Conservation (phyloP, 148 eudicot genomes). For the Talinum fruticosum region DNA sequence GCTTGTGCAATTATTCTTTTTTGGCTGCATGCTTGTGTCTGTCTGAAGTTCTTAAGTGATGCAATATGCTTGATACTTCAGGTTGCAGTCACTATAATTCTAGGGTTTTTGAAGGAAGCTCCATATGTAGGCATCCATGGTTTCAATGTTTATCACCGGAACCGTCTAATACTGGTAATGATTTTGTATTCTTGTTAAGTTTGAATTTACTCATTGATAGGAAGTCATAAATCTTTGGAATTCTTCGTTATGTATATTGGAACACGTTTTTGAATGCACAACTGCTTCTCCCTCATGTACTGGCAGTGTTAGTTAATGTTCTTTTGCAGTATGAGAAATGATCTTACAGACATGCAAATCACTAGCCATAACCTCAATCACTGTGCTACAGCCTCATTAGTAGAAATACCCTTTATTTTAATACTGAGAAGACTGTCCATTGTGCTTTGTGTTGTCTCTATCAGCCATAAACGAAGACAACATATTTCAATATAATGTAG, state of each 20-base stretch:
- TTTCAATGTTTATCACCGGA: constrained; percentile 83
- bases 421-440: not conserved
- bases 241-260: too few species aligned
- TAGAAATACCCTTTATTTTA: not conserved
- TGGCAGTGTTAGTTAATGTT: too few species aligned
- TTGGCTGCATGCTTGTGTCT: not conserved
- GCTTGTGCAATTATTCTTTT: not conserved
- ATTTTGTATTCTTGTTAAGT: not conserved
- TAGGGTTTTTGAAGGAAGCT: constrained; percentile 86
- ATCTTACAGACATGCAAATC: too few species aligned
- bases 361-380: not conserved
- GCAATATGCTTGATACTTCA: constrained; percentile 25
- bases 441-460: not conserved
- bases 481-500: too few species aligned
- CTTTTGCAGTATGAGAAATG: too few species aligned
- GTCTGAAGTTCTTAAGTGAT: not conserved
- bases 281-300: too few species aligned
- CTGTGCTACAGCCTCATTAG: not conserved
- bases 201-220: not conserved
- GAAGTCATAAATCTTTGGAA: too few species aligned
- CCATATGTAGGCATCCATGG: constrained; percentile 74
- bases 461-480: not conserved
- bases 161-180: constrained; percentile 69
- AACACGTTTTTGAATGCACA: too few species aligned
- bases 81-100: constrained; percentile 60